Evolutionary conservation across 148 eudicot genomes (phyloP).

Genomic region (Selenicereus undatus): DNA sequence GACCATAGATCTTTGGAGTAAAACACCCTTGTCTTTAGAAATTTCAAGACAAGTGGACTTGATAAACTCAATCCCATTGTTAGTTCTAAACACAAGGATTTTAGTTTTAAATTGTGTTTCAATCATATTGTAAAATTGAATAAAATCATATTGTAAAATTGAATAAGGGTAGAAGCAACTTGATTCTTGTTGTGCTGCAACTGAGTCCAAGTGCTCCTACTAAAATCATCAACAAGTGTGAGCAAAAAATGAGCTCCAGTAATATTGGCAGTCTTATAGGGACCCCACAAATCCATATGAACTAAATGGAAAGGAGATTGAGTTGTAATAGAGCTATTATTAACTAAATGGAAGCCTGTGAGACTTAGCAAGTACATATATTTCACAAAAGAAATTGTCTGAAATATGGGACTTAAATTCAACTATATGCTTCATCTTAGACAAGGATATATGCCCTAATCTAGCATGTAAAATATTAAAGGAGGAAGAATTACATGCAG

Average conservation of each 20-base stretch:
- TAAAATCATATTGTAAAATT: background rate
- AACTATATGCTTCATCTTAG: too few relatives aligned
- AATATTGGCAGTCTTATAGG: background rate
- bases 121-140: background rate
- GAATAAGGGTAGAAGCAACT: background rate
- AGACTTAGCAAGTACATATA: too few relatives aligned
- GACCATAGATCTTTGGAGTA: background rate
- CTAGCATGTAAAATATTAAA: background rate
- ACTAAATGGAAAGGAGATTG: background rate
- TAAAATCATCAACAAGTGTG: conserved; percentile 1
- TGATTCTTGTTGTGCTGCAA: background rate
- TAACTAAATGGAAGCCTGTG: too few relatives aligned
- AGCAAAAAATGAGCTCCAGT: background rate
- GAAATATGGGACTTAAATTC: too few relatives aligned
- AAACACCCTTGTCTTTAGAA: background rate
- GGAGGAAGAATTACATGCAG: too few relatives aligned
- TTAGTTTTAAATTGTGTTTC: conserved; percentile 6
- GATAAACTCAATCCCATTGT: conserved; percentile 16
- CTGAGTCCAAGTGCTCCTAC: background rate
- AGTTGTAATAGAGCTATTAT: background rate
- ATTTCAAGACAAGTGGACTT: background rate
- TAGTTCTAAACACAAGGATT: background rate
- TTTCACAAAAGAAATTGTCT: too few relatives aligned
- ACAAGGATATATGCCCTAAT: background rate
- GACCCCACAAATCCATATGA: conserved; percentile 1